Evolutionary conservation across 2,329 filamentous ascomycete genomes (phyloP).

Genomic region (Pseudopithomyces maydicus): DNA sequence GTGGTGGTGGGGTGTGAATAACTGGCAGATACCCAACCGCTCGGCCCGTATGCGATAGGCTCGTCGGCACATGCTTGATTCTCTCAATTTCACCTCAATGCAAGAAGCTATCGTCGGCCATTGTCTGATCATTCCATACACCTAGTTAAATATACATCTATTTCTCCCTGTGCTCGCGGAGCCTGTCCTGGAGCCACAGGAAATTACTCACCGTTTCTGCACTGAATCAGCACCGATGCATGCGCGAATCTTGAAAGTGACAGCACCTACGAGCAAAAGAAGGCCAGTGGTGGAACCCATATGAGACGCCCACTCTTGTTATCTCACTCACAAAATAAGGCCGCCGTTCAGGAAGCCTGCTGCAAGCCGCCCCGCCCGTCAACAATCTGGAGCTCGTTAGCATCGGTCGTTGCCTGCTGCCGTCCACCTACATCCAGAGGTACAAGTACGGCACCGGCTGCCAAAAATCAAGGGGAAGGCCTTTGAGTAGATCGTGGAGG

Average conservation of each 20-base stretch:
- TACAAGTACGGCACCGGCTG: slow-evolving; percentile 19
- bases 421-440: slow-evolving; percentile 14
- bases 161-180: neutral
- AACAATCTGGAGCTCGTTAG: slow-evolving; percentile 1
- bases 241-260: neutral
- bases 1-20: slow-evolving; percentile 96
- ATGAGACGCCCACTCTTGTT: slow-evolving; percentile 10
- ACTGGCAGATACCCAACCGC: slow-evolving; percentile 64
- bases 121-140: too few species aligned
- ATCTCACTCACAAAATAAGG: slow-evolving; percentile 19
- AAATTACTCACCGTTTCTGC: neutral
- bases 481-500: slow-evolving; percentile 10
- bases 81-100: too few species aligned
- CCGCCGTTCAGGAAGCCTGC: slow-evolving; percentile 5
- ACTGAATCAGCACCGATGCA: neutral
- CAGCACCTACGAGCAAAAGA: neutral
- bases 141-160: neutral
- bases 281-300: slow-evolving; percentile 17
- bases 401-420: neutral
- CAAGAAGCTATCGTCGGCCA: too few species aligned
- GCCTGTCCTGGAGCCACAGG: slow-evolving; percentile 9
- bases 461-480: slow-evolving; percentile 14
- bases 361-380: slow-evolving; percentile 14
- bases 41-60: too few species aligned
- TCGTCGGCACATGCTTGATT: too few species aligned